Base-by-base conservation (phyloP, 2,329 filamentous ascomycete species). In the Fusarium sp. region DNA sequence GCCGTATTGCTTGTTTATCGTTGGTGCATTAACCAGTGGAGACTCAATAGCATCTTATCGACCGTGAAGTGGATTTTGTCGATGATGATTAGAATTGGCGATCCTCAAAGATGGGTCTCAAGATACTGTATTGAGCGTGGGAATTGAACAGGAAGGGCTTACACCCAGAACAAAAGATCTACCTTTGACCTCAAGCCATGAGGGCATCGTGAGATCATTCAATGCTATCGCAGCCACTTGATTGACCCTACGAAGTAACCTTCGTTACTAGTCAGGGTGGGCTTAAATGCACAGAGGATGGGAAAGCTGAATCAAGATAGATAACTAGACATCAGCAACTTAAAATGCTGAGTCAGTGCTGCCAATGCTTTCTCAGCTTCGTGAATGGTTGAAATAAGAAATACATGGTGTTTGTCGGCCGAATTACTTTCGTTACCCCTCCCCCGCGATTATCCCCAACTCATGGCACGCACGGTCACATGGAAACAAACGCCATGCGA, bases 391-490 rank as follows among this genome's bases (percentile, higher is more conserved):
- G 28, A 30, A 52, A 63, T 20, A 39, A 45, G 48, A 28, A 62
- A 24, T 36, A 22, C 34, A 58, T 38, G n/a, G 36, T 44, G 32
- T 59, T 54, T 54, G 59, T 41, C 56, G 26, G 65, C 42, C 57
- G 47, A 51, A 51, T 45, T 63, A 12, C 48, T 68, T 62, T 56
- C 48, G 41, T 34, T 22, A 69, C 75, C 73, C 70, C 75, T 77
- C 74, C 75, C 75, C 75, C 75, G 69, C 75, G 62, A 76, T 75
- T 67, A 24, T 68, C 74, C 70, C 75, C 66, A 48, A 72, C 39
- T 77, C 64, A 60, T 66, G 60, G 66, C 57, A 67, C 62, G 70
- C 65, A 73, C 63, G 63, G 66, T 78, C 74, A 75, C 74, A 77
- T 77, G 72, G 70, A 68, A 74, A 56, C 61, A 64, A 52, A 69